phyloP scores from a whole-genome alignment of 1,284 basidiomycete species.

The Irpex sp. region DNA sequence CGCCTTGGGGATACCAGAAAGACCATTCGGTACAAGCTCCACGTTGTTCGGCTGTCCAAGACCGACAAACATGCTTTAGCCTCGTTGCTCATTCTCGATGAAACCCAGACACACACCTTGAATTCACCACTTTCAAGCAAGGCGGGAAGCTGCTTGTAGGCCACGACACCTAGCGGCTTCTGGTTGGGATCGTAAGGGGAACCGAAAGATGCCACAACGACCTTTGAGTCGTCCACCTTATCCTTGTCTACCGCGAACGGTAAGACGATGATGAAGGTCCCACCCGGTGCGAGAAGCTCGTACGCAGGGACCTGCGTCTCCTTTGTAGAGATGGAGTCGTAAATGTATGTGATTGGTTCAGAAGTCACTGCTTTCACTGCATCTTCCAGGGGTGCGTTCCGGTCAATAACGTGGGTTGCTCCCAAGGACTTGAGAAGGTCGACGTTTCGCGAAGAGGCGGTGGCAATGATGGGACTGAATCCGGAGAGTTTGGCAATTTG shows the following conservation, averaged over 20 bases:
- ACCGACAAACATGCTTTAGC: too few relatives aligned
- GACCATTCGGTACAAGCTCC: slow-evolving; percentile 34
- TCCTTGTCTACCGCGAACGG: neutral
- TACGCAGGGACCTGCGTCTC: slow-evolving; percentile 20
- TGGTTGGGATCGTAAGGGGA: slow-evolving; percentile 6
- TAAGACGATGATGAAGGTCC: slow-evolving; percentile 13
- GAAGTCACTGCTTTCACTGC: slow-evolving; percentile 16
- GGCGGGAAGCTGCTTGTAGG: slow-evolving; percentile 10
- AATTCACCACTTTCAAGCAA: slow-evolving; percentile 11
- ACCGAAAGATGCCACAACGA: neutral
- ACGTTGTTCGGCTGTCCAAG: slow-evolving; percentile 28
- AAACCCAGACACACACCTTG: neutral
- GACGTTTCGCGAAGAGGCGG: slow-evolving; percentile 53
- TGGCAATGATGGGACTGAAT: slow-evolving; percentile 62
- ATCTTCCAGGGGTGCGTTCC: slow-evolving; percentile 32
- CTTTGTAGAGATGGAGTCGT: slow-evolving; percentile 11
- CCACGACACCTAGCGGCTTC: slow-evolving; percentile 2
- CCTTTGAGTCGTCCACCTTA: neutral
- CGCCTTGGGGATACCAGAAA: slow-evolving; percentile 34
- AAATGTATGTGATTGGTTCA: slow-evolving; percentile 16
- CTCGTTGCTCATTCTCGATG: neutral
- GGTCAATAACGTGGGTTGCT: slow-evolving; percentile 61
- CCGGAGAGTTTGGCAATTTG: slow-evolving; percentile 63
- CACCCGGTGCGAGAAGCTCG: slow-evolving; percentile 16
- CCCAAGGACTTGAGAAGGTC: slow-evolving; percentile 56